Conservation (phyloP, 495 filamentous ascomycete species). For the Neurospora terricola region DNA sequence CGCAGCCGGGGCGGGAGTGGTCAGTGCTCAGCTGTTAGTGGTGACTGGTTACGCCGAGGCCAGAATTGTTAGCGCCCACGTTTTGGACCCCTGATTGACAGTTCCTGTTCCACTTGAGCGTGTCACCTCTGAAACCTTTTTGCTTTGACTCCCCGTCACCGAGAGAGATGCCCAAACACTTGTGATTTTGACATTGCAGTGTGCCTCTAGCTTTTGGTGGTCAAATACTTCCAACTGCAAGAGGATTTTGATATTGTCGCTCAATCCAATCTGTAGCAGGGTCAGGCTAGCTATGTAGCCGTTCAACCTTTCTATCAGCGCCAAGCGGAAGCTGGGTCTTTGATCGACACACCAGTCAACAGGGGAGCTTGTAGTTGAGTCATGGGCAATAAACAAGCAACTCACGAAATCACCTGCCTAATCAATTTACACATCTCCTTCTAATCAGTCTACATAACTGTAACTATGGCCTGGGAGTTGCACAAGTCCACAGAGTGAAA, state of each 20-base stretch:
- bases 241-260: background rate
- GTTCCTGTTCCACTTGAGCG: background rate
- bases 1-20: background rate
- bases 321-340: background rate
- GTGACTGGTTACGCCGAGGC: background rate
- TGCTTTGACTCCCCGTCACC: background rate
- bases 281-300: background rate
- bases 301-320: background rate
- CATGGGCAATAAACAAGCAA: background rate
- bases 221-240: background rate
- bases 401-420: background rate
- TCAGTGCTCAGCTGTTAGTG: background rate
- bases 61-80: background rate
- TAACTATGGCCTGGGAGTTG: background rate
- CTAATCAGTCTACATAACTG: background rate
- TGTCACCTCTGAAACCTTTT: background rate
- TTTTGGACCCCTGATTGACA: background rate
- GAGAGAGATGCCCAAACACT: background rate
- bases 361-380: background rate
- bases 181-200: background rate
- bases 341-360: background rate
- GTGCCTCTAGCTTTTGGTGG: background rate
- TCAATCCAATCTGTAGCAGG: background rate
- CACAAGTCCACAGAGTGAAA: background rate
- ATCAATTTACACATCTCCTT: background rate